These are phyloP conservation scores for Eimeria zaria DNA, from an alignment of 169 alveolate genomes.

Conservation along the genomic window DNA sequence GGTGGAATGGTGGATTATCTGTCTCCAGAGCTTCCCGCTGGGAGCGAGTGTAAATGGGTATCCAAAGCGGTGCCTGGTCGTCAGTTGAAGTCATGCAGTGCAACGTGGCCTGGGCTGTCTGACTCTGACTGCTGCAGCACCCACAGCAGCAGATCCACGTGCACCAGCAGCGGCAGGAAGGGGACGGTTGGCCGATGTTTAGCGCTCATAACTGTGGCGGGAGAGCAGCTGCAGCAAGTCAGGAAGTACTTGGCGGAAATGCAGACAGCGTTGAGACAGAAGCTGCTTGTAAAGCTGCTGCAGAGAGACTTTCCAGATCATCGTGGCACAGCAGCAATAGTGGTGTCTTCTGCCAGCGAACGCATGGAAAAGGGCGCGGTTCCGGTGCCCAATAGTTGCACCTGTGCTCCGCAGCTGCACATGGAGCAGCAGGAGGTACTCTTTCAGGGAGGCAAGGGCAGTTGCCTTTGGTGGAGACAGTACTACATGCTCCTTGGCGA, in stretches of 20 bases:
- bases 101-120: neutral
- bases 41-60: neutral
- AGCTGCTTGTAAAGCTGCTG: constrained; percentile 19
- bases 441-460: constrained; percentile 30
- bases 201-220: constrained; percentile 34
- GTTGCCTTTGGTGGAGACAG: constrained; percentile 57
- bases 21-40: neutral
- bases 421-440: constrained; percentile 68
- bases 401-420: constrained; percentile 54
- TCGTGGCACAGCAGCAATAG: constrained; percentile 11
- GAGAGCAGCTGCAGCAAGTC: constrained; percentile 37
- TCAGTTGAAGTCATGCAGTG: neutral
- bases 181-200: neutral
- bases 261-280: constrained; percentile 4
- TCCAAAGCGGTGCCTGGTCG: neutral
- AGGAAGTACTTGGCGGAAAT: neutral
- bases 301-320: constrained; percentile 58
- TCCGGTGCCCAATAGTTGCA: constrained; percentile 2
- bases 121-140: constrained; percentile 59
- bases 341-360: neutral
- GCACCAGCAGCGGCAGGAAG: constrained; percentile 44
- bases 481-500: constrained; percentile 44
- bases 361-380: neutral
- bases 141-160: constrained; percentile 15
- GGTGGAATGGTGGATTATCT: neutral